phyloP scores from a whole-genome alignment of 257 asterid genomes.

The Scutellaria barbata region DNA sequence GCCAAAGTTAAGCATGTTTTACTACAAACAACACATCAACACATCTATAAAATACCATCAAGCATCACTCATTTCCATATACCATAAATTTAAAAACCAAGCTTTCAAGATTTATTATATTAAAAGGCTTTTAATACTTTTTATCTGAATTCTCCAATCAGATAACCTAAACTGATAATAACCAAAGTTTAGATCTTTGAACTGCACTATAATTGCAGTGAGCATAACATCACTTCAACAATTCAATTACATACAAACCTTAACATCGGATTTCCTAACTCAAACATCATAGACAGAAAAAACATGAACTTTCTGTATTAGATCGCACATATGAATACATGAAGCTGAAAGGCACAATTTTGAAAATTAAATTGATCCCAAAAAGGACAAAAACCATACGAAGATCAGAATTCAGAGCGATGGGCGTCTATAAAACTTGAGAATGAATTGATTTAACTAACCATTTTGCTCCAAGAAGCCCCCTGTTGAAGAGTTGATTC shows the following conservation, averaged over 20 bases:
- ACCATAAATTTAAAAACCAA: neutral
- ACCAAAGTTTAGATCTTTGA: no score
- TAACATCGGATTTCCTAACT: no score
- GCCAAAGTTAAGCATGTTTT: constrained; percentile 89
- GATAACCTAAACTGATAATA: no score
- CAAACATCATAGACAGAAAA: no score
- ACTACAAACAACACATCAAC: constrained; percentile 52
- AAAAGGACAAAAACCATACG: constrained; percentile 5
- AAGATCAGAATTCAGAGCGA: constrained; percentile 20
- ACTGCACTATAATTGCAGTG: no score
- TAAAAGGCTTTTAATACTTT: neutral
- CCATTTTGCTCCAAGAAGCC: constrained; percentile 88
- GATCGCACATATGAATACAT: neutral
- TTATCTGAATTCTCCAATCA: neutral
- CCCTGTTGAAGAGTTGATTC: constrained; percentile 92
- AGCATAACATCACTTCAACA: no score
- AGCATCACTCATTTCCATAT: neutral
- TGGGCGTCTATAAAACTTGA: neutral
- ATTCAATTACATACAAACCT: no score
- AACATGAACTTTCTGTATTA: no score
- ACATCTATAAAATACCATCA: constrained; percentile 14
- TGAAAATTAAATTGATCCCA: neutral
- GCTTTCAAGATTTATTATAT: neutral
- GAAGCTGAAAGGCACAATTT: neutral
- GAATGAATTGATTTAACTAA: constrained; percentile 42